Evolutionary conservation across 768 basidiomycete species (phyloP).

Genomic region (Tulasnella sp.): DNA sequence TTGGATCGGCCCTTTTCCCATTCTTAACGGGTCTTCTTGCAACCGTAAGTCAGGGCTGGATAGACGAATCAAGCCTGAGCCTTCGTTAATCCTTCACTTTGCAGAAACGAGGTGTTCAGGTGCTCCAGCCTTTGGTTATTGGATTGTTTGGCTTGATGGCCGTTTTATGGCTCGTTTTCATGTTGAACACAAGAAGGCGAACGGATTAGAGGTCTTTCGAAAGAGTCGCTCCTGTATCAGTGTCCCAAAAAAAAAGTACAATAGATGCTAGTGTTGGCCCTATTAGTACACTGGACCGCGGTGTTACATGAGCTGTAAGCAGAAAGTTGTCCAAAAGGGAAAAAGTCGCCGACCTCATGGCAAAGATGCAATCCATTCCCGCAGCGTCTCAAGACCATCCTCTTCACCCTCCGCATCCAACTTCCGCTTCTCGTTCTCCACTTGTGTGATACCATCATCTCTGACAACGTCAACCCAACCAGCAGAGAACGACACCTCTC

Average conservation of each 20-base stretch:
- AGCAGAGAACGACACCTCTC: conserved; percentile 61
- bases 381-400: conserved; percentile 3
- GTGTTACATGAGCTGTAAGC: background rate
- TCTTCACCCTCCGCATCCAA: conserved; percentile 12
- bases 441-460: conserved; percentile 29
- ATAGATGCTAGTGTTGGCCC: conserved; percentile 7
- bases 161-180: conserved; percentile 26
- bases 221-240: background rate
- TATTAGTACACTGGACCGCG: background rate
- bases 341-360: background rate
- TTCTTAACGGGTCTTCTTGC: conserved; percentile 51
- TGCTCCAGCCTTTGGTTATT: conserved; percentile 31
- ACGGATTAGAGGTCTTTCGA: background rate
- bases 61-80: background rate
- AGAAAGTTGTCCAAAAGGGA: background rate
- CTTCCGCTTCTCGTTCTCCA: conserved; percentile 25
- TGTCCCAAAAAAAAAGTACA: background rate
- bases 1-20: conserved; percentile 71
- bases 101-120: conserved; percentile 25
- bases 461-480: conserved; percentile 34
- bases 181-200: conserved; percentile 26
- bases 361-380: conserved; percentile 10
- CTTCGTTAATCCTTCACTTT: background rate
- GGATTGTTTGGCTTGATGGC: conserved; percentile 28
- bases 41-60: conserved; percentile 15